These are phyloP conservation scores for Amaranthus palmeri DNA, from an alignment of 148 eudicot genomes.

Conservation along the genomic window DNA sequence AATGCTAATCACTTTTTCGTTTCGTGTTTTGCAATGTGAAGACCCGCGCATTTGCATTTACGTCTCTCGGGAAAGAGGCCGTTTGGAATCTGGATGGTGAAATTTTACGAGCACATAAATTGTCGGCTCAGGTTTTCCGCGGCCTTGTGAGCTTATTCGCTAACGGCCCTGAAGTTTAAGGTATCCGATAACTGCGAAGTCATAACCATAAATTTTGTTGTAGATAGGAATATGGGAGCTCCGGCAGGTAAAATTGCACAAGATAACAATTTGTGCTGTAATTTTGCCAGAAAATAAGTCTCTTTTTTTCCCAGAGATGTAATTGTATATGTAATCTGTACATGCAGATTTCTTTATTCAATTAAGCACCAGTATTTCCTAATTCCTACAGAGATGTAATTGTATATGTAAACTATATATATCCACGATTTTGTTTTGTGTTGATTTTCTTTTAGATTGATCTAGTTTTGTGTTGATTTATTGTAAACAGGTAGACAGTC, in stretches of 20 bases:
- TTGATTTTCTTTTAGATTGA: background rate
- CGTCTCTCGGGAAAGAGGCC: slow-evolving; percentile 70
- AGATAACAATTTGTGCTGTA: background rate
- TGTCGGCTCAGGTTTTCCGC: slow-evolving; percentile 92
- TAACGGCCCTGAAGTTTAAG: slow-evolving; percentile 69
- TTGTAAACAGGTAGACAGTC: background rate
- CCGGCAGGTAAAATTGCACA: background rate
- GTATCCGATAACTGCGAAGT: background rate
- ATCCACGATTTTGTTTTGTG: background rate
- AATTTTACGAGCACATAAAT: slow-evolving; percentile 70
- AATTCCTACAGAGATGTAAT: background rate
- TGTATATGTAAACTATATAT: background rate
- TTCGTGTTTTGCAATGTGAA: slow-evolving; percentile 16
- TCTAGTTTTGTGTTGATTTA: background rate
- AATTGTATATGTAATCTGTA: background rate
- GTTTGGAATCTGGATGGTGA: slow-evolving; percentile 97
- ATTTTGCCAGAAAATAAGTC: background rate
- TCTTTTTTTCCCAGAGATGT: background rate
- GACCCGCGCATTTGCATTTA: slow-evolving; percentile 86
- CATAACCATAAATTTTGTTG: background rate
- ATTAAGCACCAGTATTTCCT: background rate
- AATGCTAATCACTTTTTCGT: background rate
- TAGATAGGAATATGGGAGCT: slow-evolving; percentile 2
- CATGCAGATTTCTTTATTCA: background rate
- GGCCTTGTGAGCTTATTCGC: slow-evolving; percentile 92